phyloP scores from a whole-genome alignment of 192 early-diverging fungal genomes.

The Backusella circina region DNA sequence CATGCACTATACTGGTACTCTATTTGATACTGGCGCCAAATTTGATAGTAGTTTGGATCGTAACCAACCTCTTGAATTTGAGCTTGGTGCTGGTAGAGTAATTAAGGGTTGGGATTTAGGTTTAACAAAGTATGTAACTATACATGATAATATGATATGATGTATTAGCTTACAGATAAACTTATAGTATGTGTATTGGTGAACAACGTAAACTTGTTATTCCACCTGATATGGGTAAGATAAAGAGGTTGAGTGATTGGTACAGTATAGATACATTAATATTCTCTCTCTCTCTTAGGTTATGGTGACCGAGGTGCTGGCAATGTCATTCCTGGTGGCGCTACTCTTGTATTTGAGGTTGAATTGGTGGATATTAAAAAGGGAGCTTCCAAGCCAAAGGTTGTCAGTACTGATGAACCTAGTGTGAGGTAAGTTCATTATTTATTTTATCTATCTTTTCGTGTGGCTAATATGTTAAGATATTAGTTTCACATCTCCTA shows the following conservation, averaged over 20 bases:
- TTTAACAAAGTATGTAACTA: constrained; percentile 36
- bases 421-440: background rate
- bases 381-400: background rate
- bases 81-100: constrained; percentile 63
- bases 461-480: no score
- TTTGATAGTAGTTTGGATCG: constrained; percentile 75
- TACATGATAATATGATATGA: background rate
- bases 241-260: background rate
- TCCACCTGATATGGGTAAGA: constrained; percentile 55
- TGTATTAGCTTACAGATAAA: background rate
- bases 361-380: constrained; percentile 59
- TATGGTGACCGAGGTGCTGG: constrained; percentile 79
- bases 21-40: constrained; percentile 58
- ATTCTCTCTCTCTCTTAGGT: constrained; percentile 24
- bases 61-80: constrained; percentile 65
- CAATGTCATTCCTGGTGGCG: constrained; percentile 75
- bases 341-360: constrained; percentile 79
- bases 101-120: constrained; percentile 87
- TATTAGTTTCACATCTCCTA: background rate
- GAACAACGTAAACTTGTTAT: constrained; percentile 75
- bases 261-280: background rate
- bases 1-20: constrained; percentile 76
- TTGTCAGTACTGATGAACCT: background rate
- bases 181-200: constrained; percentile 69
- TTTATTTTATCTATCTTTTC: no score